These are phyloP conservation scores for Penicillium verrucosum DNA, from an alignment of 2,329 filamentous ascomycete genomes.

Conservation along the genomic window DNA sequence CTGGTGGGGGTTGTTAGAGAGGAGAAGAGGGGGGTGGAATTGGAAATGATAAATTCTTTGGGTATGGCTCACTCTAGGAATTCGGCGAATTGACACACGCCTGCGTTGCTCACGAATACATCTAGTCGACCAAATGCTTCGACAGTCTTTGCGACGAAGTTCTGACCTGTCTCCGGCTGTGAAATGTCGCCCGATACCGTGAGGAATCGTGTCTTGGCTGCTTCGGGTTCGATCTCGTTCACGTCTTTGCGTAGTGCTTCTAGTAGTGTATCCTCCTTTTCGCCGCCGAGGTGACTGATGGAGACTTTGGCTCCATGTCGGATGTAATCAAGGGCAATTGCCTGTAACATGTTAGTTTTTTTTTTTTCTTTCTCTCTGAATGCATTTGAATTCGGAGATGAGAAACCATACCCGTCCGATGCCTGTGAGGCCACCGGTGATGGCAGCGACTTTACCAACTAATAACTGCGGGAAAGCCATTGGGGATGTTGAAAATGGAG, in stretches of 20 bases:
- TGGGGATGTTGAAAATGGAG: not conserved
- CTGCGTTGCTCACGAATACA: slow-evolving; percentile 84
- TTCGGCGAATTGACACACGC: slow-evolving; percentile 82
- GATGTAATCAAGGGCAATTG: slow-evolving; percentile 76
- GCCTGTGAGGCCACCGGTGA: slow-evolving; percentile 81
- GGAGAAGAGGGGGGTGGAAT: not conserved
- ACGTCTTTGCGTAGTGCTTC: slow-evolving; percentile 32
- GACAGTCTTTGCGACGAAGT: slow-evolving; percentile 66
- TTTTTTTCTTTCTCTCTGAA: not conserved
- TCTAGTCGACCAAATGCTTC: slow-evolving; percentile 56
- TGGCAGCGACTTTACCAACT: slow-evolving; percentile 72
- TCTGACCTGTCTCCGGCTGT: slow-evolving; percentile 65
- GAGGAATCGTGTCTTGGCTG: slow-evolving; percentile 49
- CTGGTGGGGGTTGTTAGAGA: slow-evolving; percentile 21
- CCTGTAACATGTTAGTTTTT: slow-evolving; percentile 35
- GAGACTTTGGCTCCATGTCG: slow-evolving; percentile 74
- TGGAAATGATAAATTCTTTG: not conserved
- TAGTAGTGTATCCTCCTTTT: slow-evolving; percentile 31
- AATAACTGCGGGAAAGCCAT: slow-evolving; percentile 54
- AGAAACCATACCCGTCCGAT: slow-evolving; percentile 61
- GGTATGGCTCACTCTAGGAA: slow-evolving; percentile 62
- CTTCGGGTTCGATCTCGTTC: slow-evolving; percentile 23
- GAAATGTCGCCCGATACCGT: slow-evolving; percentile 75
- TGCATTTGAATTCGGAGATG: not conserved
- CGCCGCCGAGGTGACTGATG: slow-evolving; percentile 69